phyloP scores from a whole-genome alignment of 2,329 filamentous ascomycete species.

The Chrysosporium queenslandicum region DNA sequence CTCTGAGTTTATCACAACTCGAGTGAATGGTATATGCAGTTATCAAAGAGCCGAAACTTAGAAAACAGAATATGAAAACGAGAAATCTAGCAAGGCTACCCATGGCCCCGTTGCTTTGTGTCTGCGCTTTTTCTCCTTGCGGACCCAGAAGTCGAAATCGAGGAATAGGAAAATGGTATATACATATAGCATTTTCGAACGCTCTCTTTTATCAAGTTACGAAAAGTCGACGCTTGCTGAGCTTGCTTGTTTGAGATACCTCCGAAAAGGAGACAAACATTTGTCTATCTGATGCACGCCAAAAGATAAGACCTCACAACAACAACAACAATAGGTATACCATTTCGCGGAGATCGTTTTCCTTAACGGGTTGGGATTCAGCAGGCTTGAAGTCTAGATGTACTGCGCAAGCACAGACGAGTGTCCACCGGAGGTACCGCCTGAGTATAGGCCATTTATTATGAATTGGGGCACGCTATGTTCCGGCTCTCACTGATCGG shows the following conservation, averaged over 20 bases:
- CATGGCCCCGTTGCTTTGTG: neutral
- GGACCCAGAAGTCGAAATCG: neutral
- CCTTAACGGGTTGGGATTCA: neutral
- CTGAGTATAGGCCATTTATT: neutral
- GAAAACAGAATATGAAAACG: neutral
- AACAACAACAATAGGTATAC: neutral
- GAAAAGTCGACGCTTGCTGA: neutral
- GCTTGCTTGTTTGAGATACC: neutral
- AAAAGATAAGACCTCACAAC: neutral
- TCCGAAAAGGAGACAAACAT: neutral
- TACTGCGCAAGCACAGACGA: neutral
- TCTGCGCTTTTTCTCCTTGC: neutral
- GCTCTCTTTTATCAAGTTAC: neutral
- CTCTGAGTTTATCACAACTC: neutral
- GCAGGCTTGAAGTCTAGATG: neutral
- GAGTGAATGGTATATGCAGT: neutral
- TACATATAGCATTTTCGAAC: neutral
- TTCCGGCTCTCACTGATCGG: neutral
- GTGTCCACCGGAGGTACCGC: neutral
- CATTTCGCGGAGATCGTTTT: neutral
- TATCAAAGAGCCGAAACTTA: neutral
- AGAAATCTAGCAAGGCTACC: neutral
- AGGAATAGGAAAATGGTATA: neutral
- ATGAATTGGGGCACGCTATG: neutral
- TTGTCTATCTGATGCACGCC: neutral